Conservation (phyloP, 139 green algal species). For the Chlamydomonas schloesseri region DNA sequence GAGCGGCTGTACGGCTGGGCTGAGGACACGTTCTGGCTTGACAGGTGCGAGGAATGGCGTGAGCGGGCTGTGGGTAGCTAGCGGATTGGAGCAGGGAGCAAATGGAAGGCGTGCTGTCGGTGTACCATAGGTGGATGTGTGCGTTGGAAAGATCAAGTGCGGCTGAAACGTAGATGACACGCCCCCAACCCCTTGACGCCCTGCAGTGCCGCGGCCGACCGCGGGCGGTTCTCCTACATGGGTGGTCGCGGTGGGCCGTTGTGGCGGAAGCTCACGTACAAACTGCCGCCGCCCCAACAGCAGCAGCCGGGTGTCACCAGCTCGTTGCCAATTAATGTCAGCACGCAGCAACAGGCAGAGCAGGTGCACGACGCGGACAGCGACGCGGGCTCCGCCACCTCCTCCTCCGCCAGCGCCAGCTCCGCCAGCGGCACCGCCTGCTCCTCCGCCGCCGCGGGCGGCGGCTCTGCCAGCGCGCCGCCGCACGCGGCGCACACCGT, state of each 20-base stretch:
- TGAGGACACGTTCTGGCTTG: conserved; percentile 92
- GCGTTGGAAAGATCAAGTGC: no score
- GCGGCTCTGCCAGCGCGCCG: background rate
- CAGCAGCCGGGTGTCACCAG: no score
- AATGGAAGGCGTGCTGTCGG: no score
- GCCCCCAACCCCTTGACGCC: background rate
- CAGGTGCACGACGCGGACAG: background rate
- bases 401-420: background rate
- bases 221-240: conserved; percentile 95
- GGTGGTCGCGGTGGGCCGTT: conserved; percentile 83
- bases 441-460: background rate
- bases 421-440: background rate
- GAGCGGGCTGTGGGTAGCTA: background rate
- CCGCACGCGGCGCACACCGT: background rate
- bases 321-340: no score
- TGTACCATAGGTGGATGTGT: no score
- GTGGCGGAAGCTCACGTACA: conserved; percentile 85
- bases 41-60: conserved; percentile 69
- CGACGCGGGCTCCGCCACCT: background rate
- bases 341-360: conserved; percentile 18
- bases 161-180: no score
- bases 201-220: conserved; percentile 73
- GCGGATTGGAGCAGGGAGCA: no score
- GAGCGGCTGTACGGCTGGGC: conserved; percentile 49
- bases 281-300: conserved; percentile 50